Base-by-base conservation (phyloP, 495 filamentous ascomycete species). In the Daldinia concentrica region DNA sequence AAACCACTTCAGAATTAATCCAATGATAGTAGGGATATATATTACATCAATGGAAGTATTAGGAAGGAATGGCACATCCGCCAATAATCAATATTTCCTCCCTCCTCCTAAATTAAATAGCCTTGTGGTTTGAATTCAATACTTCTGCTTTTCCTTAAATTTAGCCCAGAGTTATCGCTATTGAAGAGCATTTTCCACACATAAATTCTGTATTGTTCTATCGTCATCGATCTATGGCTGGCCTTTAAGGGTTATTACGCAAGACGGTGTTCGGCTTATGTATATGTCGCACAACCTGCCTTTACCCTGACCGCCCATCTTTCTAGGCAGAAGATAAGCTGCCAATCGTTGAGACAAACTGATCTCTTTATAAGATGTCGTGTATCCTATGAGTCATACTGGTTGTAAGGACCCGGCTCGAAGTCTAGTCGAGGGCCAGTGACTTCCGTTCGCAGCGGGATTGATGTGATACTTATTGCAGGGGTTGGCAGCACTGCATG, bases 401-500 rank as follows among this genome's bases (percentile, higher is more conserved):
- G 8, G 32, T 52, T 37, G 30, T 52, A 24, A 52, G 12, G 59
- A 37, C 19, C n/a, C 26, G 14, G 26, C 29, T 30, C n/a, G 29
- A 17, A 6, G 32, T 39, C 34, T 7, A 58, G 19, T n/a, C 19
- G 19, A 58, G 5, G 56, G 26, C 30, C 34, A 34, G 32, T 24
- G 27, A 50, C 17, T 26, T 62, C 59, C 30, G 29, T 37, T 62
- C 19, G 59, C n/a, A 37, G 27, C 17, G 24, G 14, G 45, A 24
- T 14, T 37, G 27, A 24, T 37, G 43, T 9, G 8, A 48, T 22
- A 48, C 22, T 22, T 24, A 48, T 11, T 1, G 9, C 43, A 22
- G 19, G 43, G 17, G 17, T 48, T 48, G 19, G 19, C 43, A 48
- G 17, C 19, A 48, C 43, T 48, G 19, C 43, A 48, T 48, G 22